Evolutionary conservation across 1,139 yeast species (phyloP).

Genomic region (Candida gigantensis): DNA sequence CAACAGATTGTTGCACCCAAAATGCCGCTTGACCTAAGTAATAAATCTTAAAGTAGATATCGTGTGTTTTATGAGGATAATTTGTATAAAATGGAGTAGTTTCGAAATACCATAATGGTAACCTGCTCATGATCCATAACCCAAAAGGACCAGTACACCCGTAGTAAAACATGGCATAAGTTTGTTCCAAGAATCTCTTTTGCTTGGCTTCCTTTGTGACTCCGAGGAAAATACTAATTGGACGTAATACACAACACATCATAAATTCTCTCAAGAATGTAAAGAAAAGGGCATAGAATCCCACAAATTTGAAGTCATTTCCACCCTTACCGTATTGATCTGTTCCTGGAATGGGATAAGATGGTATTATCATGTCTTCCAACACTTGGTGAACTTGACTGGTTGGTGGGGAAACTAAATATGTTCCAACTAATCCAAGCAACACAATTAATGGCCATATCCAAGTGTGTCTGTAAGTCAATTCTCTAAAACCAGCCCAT

Average conservation of each 20-base stretch:
- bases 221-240: conserved; percentile 61
- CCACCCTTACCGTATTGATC: conserved; percentile 82
- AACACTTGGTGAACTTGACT: conserved; percentile 58
- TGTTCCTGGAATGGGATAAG: conserved; percentile 62
- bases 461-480: conserved; percentile 78
- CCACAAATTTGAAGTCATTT: conserved; percentile 78
- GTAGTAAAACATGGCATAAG: conserved; percentile 80
- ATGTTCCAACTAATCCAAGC: conserved; percentile 35
- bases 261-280: conserved; percentile 87
- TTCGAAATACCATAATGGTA: conserved; percentile 87
- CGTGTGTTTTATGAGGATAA: conserved; percentile 84
- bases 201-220: conserved; percentile 59
- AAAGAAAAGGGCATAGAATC: conserved; percentile 80
- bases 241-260: conserved; percentile 80
- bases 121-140: conserved; percentile 77
- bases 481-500: conserved; percentile 57
- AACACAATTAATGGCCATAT: conserved; percentile 61
- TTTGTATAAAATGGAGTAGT: conserved; percentile 76
- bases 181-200: conserved; percentile 89
- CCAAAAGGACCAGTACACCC: conserved; percentile 86
- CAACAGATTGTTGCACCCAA: conserved; percentile 94
- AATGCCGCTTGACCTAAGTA: conserved; percentile 93
- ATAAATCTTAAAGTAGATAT: conserved; percentile 69
- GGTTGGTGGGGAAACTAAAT: conserved; percentile 51
- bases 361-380: conserved; percentile 63